Evolutionary conservation across 1,139 yeast genomes (phyloP), one percentile per base, ranked within the genome.

Genomic region (Protomyces inundatus): DNA sequence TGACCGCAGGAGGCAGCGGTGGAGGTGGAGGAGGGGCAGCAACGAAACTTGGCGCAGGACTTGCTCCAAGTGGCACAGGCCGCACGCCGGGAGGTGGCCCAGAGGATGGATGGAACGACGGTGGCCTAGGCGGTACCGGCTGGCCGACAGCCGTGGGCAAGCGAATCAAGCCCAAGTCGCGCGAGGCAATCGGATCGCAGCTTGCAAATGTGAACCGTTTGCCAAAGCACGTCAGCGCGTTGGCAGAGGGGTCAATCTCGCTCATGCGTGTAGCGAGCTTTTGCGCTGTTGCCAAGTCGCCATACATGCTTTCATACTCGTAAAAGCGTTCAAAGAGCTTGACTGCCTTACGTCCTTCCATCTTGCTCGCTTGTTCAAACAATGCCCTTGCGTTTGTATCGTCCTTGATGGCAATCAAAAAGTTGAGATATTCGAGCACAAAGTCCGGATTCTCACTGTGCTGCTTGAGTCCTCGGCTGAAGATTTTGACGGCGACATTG

Each of bases 381-480:
- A 90, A 79, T 10, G 90, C 90, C 69, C 93, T 84, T 16, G 91
- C 88, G 71, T 87, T 88, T 40, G 89, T 87, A 65, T 86, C 87
- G 73, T 90, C 96, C 73, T 87, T 87, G 48, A 82, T 81, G 69
- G 81, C 77, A 45, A 90, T 82, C 68, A 93, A 77, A 72, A 88
- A 91, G 67, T 86, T 84, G 71, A 93, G 78, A 73, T 91, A 91
- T 60, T 83, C 82, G 67, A 81, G 78, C 57, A 90, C 80, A 72
- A 85, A 91, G 35, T 80, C 82, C 3, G 88, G 87, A 68, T 69
- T 70, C 10, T 70, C 72, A 23, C 79, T 73, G 71, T 82, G 87
- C 66, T 82, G 75, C 72, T 84, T 87, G 77, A 87, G 77, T 1
- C 96, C 98, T 58, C 90, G 76, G 68, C 88, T 95, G 74, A 90